These are phyloP conservation scores for Orbilia quercus DNA, from an alignment of 2,329 filamentous ascomycete species.

Conservation along the genomic window DNA sequence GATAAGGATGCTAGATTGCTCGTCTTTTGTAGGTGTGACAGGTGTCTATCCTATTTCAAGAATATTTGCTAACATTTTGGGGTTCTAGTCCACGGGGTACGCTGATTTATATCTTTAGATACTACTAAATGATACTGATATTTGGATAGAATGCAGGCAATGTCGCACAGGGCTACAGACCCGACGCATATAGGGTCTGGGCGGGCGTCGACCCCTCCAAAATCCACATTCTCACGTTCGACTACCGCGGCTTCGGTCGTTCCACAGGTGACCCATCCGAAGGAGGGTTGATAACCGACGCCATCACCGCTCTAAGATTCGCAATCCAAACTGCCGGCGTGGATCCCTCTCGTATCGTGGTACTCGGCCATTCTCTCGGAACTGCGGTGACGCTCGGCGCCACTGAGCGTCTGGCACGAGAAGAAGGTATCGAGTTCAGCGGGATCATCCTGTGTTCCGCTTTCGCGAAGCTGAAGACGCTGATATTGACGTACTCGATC, in stretches of 20 bases:
- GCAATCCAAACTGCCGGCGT: conserved; percentile 74
- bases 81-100: conserved; percentile 72
- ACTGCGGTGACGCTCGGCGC: conserved; percentile 83
- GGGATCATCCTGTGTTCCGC: conserved; percentile 81
- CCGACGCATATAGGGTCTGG: conserved; percentile 80
- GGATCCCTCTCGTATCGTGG: conserved; percentile 76
- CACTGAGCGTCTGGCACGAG: conserved; percentile 74
- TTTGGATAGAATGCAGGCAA: conserved; percentile 80
- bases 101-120: conserved; percentile 58
- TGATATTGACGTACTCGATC: conserved; percentile 81
- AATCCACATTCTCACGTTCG: conserved; percentile 85
- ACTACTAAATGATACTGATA: too few relatives aligned
- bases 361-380: conserved; percentile 88
- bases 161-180: conserved; percentile 80
- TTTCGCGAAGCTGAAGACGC: conserved; percentile 78
- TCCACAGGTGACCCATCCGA: conserved; percentile 85
- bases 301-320: conserved; percentile 77
- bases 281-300: conserved; percentile 82
- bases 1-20: conserved; percentile 74
- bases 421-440: conserved; percentile 75
- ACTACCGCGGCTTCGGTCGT: conserved; percentile 88
- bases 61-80: conserved; percentile 60
- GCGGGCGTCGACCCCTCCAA: conserved; percentile 75
- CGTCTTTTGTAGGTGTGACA: conserved; percentile 70
- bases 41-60: conserved; percentile 52